Conservation (phyloP, 2,329 filamentous ascomycete genomes). For the Paracoccidioides brasiliensis region DNA sequence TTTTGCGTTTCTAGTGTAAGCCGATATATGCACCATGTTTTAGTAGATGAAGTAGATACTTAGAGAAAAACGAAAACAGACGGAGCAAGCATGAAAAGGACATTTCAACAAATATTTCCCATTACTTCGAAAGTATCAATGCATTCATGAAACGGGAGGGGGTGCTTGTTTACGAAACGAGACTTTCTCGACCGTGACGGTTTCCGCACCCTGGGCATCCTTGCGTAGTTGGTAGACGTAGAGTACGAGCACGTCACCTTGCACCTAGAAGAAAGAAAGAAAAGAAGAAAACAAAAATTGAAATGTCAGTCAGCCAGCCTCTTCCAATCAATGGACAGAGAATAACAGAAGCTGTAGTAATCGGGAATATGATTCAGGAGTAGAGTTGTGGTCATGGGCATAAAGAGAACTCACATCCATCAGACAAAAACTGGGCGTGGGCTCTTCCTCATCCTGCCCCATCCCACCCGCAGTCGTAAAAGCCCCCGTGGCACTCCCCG, state of each 20-base stretch:
- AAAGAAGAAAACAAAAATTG: too few species aligned
- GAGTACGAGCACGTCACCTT: conserved; percentile 87
- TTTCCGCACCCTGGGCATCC: conserved; percentile 62
- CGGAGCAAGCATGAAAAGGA: background rate
- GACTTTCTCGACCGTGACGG: conserved; percentile 73
- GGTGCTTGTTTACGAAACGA: conserved; percentile 68
- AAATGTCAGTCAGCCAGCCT: too few species aligned
- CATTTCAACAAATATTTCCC: background rate
- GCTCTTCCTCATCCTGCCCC: conserved; percentile 49
- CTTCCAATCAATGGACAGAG: too few species aligned
- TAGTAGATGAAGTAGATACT: background rate
- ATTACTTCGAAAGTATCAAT: too few species aligned
- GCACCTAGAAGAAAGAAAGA: conserved; percentile 47
- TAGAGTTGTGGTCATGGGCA: too few species aligned
- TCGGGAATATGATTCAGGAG: too few species aligned
- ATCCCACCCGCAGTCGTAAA: conserved; percentile 48
- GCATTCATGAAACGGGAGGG: conserved; percentile 36
- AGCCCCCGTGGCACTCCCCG: conserved; percentile 54
- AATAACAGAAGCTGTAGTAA: too few species aligned
- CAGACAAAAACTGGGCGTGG: conserved; percentile 81
- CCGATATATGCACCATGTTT: background rate
- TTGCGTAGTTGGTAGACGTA: conserved; percentile 85
- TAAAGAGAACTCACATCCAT: conserved; percentile 71
- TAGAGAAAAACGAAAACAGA: background rate
- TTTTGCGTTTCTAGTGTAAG: background rate